Percentiles rank a stretch among this genome's conserved stretches.
phyloP scores from a whole-genome alignment of 2,329 filamentous ascomycete genomes.

The Hypoxylon sp. region DNA sequence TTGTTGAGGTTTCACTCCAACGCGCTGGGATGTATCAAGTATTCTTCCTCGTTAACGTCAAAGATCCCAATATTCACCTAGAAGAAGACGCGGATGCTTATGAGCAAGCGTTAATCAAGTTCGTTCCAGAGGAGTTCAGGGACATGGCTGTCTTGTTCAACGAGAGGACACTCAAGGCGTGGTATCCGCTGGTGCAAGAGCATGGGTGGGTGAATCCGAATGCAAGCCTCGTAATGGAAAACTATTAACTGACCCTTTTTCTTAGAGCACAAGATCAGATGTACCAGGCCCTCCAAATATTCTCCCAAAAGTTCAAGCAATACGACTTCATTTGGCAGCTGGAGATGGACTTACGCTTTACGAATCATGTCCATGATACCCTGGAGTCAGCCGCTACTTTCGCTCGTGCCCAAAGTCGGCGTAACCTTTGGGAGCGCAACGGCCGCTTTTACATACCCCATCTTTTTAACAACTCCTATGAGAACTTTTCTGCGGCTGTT shows the following conservation, averaged over 20 bases:
- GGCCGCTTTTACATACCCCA: conserved; percentile 80
- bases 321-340: conserved; percentile 75
- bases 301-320: conserved; percentile 72
- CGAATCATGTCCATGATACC: conserved; percentile 71
- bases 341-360: conserved; percentile 75
- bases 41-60: conserved; percentile 72
- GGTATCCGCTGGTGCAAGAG: conserved; percentile 74
- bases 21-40: conserved; percentile 74
- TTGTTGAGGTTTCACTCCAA: conserved; percentile 71
- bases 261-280: conserved; percentile 44
- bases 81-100: conserved; percentile 66
- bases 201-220: conserved; percentile 31
- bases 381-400: conserved; percentile 67
- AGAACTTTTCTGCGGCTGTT: conserved; percentile 66
- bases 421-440: conserved; percentile 80
- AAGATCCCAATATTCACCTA: conserved; percentile 68
- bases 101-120: conserved; percentile 65
- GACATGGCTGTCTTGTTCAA: conserved; percentile 78
- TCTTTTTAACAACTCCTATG: conserved; percentile 75
- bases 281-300: conserved; percentile 59
- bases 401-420: conserved; percentile 75
- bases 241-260: not conserved
- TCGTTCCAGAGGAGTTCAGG: conserved; percentile 74
- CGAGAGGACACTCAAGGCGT: conserved; percentile 74
- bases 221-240: not conserved